Percentiles rank a stretch among this genome's conserved stretches.
phyloP scores from a whole-genome alignment of 345 rosid species.

The thale cress (Arabidopsis thaliana) region DNA sequence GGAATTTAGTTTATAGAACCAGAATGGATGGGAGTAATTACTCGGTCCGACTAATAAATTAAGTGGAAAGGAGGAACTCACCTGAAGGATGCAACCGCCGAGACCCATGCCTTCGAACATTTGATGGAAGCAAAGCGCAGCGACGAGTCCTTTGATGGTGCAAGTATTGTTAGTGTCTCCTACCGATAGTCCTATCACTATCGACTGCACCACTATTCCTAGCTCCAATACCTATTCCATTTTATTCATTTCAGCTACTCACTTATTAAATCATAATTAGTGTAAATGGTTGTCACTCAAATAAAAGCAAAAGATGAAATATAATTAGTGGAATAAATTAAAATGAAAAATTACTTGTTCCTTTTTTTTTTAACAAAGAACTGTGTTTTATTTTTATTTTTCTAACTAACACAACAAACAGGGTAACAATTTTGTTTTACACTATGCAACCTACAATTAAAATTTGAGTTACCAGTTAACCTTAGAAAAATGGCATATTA shows the following conservation, averaged over 20 bases:
- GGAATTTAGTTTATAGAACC: neutral
- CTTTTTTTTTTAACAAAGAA: no score
- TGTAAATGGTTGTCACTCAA: neutral
- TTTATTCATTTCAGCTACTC: neutral
- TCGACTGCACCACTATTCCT: conserved; percentile 76
- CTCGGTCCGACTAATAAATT: neutral
- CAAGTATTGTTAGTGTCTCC: conserved; percentile 67
- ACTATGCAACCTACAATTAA: no score
- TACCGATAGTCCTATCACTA: conserved; percentile 65
- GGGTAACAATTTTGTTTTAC: no score
- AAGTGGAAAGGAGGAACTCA: conserved; percentile 2
- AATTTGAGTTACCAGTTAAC: no score
- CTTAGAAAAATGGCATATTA: no score
- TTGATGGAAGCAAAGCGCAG: conserved; percentile 78
- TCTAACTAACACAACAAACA: no score
- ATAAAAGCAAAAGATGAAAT: no score
- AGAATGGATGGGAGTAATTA: neutral
- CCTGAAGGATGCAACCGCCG: conserved; percentile 74
- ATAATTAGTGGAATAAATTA: no score
- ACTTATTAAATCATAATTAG: neutral
- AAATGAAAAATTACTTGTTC: no score
- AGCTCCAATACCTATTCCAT: conserved; percentile 62
- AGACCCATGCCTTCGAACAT: conserved; percentile 83
- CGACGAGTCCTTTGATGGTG: conserved; percentile 58
- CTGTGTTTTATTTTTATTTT: no score